Evolutionary conservation across 768 basidiomycete genomes (phyloP).

Genomic region (Mycena floridula): DNA sequence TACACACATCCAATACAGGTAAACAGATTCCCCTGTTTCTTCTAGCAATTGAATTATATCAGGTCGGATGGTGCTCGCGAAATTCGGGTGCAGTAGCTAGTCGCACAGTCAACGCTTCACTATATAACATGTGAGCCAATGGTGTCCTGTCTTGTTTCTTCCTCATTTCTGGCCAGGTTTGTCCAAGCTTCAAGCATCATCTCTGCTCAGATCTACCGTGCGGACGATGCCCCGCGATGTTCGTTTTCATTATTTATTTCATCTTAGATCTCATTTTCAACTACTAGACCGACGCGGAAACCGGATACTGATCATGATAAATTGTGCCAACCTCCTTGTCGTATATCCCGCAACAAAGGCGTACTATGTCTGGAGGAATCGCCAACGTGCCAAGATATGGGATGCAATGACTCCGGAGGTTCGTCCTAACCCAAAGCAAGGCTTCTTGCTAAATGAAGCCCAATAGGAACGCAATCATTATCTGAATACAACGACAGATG

Average conservation of each 20-base stretch:
- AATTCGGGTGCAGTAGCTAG: conserved; percentile 56
- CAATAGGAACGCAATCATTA: conserved; percentile 49
- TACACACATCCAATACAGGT: conserved; percentile 21
- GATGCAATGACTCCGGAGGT: conserved; percentile 47
- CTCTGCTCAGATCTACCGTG: conserved; percentile 50
- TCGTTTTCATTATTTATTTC: conserved; percentile 9
- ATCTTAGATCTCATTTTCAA: not conserved
- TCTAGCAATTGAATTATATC: too few relatives aligned
- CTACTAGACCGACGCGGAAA: conserved; percentile 52
- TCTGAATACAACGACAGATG: conserved; percentile 49
- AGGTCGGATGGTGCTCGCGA: conserved; percentile 54
- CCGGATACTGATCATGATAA: conserved; percentile 44
- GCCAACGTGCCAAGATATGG: conserved; percentile 48
- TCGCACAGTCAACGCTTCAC: conserved; percentile 51
- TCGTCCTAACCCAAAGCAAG: conserved; percentile 4
- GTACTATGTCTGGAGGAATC: conserved; percentile 57
- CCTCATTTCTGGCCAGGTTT: conserved; percentile 13
- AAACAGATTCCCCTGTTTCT: conserved; percentile 48
- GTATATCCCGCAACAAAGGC: conserved; percentile 49
- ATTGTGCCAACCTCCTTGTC: conserved; percentile 40
- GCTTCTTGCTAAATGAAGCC: not conserved
- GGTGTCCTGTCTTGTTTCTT: conserved; percentile 1
- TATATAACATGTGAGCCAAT: conserved; percentile 51
- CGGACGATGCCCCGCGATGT: conserved; percentile 54
- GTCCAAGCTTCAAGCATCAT: conserved; percentile 39